Percentiles rank a stretch among this genome's conserved stretches.
Conservation (phyloP, 495 filamentous ascomycete species). For the Aspergillus sparsus region DNA sequence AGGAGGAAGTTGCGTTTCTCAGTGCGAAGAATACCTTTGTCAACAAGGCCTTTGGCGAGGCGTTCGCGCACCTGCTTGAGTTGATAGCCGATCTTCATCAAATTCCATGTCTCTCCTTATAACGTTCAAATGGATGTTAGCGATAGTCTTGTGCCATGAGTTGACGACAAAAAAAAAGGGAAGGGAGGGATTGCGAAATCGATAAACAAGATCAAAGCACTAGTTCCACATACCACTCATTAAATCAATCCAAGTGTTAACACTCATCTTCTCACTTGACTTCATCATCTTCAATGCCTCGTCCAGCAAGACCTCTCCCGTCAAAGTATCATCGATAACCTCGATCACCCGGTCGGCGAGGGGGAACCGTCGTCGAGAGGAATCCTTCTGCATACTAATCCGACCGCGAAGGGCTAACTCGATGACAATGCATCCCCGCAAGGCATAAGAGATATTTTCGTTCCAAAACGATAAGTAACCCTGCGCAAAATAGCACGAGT, state of each 20-base stretch:
- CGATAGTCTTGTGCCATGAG: conserved; percentile 15
- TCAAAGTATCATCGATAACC: conserved; percentile 95
- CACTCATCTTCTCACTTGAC: conserved; percentile 98
- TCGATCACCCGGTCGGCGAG: conserved; percentile 91
- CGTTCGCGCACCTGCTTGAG: conserved; percentile 98
- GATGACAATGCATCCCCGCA: conserved; percentile 96
- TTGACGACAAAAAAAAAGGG: not conserved
- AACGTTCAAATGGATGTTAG: conserved; percentile 22
- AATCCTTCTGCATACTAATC: conserved; percentile 98
- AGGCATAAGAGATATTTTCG: conserved; percentile 97
- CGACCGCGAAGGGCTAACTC: conserved; percentile 94
- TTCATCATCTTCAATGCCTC: conserved; percentile 99
- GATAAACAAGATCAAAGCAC: conserved; percentile 1
- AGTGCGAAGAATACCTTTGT: conserved; percentile 97
- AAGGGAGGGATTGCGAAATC: not conserved
- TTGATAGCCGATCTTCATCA: conserved; percentile 99
- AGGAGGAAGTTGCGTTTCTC: conserved; percentile 99
- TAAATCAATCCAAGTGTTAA: conserved; percentile 96
- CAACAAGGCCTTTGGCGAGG: conserved; percentile 94
- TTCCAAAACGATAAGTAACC: conserved; percentile 99
- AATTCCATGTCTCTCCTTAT: conserved; percentile 96
- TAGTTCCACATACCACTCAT: conserved; percentile 78
- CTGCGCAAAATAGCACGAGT: conserved; percentile 45
- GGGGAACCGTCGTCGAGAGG: conserved; percentile 86
- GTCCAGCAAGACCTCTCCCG: conserved; percentile 95